Base-by-base conservation (phyloP, 805 yeast species). In the Priceomyces melissophilus region DNA sequence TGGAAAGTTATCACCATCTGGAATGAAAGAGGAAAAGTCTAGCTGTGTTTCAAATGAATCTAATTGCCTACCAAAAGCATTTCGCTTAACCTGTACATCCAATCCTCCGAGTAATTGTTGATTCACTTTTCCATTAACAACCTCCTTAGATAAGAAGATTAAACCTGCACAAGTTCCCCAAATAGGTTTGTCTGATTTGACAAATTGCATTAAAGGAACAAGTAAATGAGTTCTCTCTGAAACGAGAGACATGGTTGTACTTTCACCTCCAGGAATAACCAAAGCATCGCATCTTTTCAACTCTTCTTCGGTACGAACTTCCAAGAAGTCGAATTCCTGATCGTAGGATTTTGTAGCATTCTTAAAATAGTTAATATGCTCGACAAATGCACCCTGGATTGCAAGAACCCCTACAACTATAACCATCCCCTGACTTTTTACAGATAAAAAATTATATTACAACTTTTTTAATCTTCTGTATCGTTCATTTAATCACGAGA, bases 81-180 rank as follows among this genome's bases (percentile, higher is more conserved):
- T 86, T 40, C 95, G 65, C 37, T 73, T 71, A 15, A 84, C 87
- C 27, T 70, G 67, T 4, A 85, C 78, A 49, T 79, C 77, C 52
- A 86, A 60, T 1, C 84, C 86, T 1, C 87, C 85, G 32, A 86
- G 63, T 2, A 80, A 57, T 42, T 74, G 63, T 47, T 84, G 84
- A 15, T 75, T 72, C 1, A 67, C 69, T 36, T 71, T 71, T 14
- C 79, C 82, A 52, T 78, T 73, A 11, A 70, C 63, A 29, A 82
- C 65, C 35, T 71, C 67, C 41, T 73, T 67, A 6, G 89, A 74
- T 16, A 86, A 64, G 47, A 84, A 71, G 38, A 86, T 85, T 49
- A 86, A 64, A 2, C 95, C 95, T 2, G 95, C 95, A 60, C 95
- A 86, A 1, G 95, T 86, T 0, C 95, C 95, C 95, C 95, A 86